phyloP scores from a whole-genome alignment of 192 early-diverging fungal species.

The Backusella luteola region DNA sequence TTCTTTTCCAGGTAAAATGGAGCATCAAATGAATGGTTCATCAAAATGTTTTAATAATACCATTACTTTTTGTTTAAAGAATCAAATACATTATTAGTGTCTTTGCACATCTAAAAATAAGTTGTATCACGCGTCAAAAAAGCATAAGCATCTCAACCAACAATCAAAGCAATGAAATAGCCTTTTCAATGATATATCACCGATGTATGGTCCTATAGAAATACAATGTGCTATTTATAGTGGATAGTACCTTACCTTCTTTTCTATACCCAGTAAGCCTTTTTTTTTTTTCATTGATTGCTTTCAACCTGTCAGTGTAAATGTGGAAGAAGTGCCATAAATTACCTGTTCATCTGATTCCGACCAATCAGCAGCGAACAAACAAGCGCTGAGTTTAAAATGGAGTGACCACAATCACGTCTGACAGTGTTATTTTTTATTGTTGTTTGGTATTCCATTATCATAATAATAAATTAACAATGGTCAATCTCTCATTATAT shows the following conservation, averaged over 20 bases:
- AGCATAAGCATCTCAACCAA: not conserved
- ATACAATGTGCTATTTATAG: too few species aligned
- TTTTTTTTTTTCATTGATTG: not conserved
- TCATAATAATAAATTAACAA: slow-evolving; percentile 18
- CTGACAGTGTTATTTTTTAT: not conserved
- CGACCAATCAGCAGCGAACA: not conserved
- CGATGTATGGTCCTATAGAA: not conserved
- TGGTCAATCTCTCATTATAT: slow-evolving; percentile 84
- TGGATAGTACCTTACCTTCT: too few species aligned
- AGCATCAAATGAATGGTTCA: not conserved
- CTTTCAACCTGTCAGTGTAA: not conserved
- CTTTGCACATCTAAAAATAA: not conserved
- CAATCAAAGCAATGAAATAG: not conserved
- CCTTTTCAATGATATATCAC: not conserved
- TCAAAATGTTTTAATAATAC: not conserved
- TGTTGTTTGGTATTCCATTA: not conserved
- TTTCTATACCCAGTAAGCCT: too few species aligned
- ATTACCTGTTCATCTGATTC: not conserved
- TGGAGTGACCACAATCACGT: not conserved
- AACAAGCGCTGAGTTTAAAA: not conserved
- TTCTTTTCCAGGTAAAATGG: not conserved
- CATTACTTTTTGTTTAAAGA: not conserved
- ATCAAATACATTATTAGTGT: not conserved
- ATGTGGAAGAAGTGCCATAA: not conserved
- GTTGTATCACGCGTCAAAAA: slow-evolving; percentile 1